Evolutionary conservation across 2,329 filamentous ascomycete genomes (phyloP), one percentile per base, ranked within the genome.

Genomic region (Zalaria sp.): DNA sequence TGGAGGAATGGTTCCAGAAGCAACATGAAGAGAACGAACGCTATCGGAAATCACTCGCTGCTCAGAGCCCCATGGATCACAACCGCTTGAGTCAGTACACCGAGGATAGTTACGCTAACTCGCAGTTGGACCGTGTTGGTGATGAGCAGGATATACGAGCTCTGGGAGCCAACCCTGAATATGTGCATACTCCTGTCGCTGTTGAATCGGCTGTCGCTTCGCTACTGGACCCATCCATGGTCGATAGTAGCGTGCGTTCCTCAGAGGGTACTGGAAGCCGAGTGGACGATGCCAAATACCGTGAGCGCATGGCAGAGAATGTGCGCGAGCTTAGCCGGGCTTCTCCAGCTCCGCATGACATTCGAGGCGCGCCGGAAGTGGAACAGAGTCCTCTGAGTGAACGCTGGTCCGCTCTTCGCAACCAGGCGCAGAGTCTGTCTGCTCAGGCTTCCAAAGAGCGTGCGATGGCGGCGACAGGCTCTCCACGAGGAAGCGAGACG

Each of bases 121-220:
- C 66, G 35, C 67, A 79, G 49, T 55, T 79, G 25, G 73, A 69
- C 37, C 57, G 55, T 37, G 64, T 76, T 36, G 68, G 74, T 28
- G 70, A 77, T 25, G 79, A 78, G 28, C 82, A 84, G 51, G 75
- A 83, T 43, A 77, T 94, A 26, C 76, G 74, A 27, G 76, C 74
- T 18, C 64, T 86, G 37, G 81, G 74, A 35, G 78, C 79, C 7
- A 93, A 84, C 51, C 81, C 86, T 2, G 72, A 84, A 49, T 81
- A 86, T 54, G 72, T 93, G 3, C 78, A 87, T 51, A 79, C 76
- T 1, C 77, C 75, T 2, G 56, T 78, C 29, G 85, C 75, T 2
- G 79, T 93, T 0, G 88, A 95, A 60, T 95, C 88, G 9, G 83
- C 83, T 6, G 88, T 96, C 7, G 89, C 89, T 5, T 95, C 88